Evolutionary conservation across 2,329 filamentous ascomycete species (phyloP).

Genomic region (Lachnellula subtilissima): DNA sequence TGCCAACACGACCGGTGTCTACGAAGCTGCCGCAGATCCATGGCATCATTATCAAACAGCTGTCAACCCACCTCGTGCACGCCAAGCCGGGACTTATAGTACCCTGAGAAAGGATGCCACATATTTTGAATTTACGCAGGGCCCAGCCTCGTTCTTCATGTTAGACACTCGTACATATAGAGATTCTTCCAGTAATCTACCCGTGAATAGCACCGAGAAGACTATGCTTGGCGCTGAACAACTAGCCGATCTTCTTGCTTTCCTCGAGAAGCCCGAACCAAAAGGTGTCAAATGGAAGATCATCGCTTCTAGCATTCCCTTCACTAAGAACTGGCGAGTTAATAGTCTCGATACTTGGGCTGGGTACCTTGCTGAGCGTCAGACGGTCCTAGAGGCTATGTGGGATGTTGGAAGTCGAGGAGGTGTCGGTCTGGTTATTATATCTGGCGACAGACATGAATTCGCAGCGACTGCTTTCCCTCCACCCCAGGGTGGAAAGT

Average conservation of each 20-base stretch:
- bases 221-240: slow-evolving; percentile 84
- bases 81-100: slow-evolving; percentile 41
- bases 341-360: slow-evolving; percentile 91
- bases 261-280: slow-evolving; percentile 67
- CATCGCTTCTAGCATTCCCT: slow-evolving; percentile 82
- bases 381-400: slow-evolving; percentile 78
- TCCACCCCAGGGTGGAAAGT: slow-evolving; percentile 54
- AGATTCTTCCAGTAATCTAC: slow-evolving; percentile 56
- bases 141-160: slow-evolving; percentile 91
- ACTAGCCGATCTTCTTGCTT: slow-evolving; percentile 72
- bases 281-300: slow-evolving; percentile 88
- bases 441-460: slow-evolving; percentile 94
- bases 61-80: slow-evolving; percentile 71
- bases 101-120: slow-evolving; percentile 53
- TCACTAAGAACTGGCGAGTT: slow-evolving; percentile 96
- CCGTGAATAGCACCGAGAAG: slow-evolving; percentile 61
- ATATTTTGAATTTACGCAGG: slow-evolving; percentile 86
- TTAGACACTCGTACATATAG: slow-evolving; percentile 87
- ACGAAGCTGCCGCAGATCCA: slow-evolving; percentile 45
- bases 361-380: slow-evolving; percentile 79
- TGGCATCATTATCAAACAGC: slow-evolving; percentile 82
- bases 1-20: slow-evolving; percentile 74
- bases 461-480: slow-evolving; percentile 84
- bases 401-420: slow-evolving; percentile 73
- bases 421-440: slow-evolving; percentile 72